Conservation (phyloP, 2,329 filamentous ascomycete species). For the Metarhizium rileyi region DNA sequence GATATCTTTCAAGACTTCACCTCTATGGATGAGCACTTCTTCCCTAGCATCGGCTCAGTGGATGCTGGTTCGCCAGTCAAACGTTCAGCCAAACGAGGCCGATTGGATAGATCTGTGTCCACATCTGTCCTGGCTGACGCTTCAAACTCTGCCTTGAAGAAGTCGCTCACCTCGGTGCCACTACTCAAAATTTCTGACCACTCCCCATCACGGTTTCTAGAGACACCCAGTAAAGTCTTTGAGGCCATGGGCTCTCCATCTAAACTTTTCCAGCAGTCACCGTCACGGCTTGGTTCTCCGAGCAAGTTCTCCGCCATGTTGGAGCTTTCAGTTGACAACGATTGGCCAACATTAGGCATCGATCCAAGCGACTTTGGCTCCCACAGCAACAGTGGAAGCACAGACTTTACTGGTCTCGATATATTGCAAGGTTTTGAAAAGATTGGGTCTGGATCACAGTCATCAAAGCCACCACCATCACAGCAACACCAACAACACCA, state of each 20-base stretch:
- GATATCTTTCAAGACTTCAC: slow-evolving; percentile 47
- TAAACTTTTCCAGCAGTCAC: slow-evolving; percentile 34
- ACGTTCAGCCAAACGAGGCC: slow-evolving; percentile 47
- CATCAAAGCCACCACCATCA: slow-evolving; percentile 15
- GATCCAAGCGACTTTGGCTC: slow-evolving; percentile 30
- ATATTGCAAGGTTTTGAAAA: slow-evolving; percentile 68
- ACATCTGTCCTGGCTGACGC: slow-evolving; percentile 53
- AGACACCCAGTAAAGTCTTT: slow-evolving; percentile 50
- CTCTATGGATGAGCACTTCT: slow-evolving; percentile 18
- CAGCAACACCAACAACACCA: no score
- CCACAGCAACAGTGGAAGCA: slow-evolving; percentile 40
- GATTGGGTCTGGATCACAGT: slow-evolving; percentile 46
- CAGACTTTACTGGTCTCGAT: slow-evolving; percentile 54
- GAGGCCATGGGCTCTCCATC: slow-evolving; percentile 46
- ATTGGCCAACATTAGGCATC: slow-evolving; percentile 26
- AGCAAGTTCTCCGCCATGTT: slow-evolving; percentile 34
- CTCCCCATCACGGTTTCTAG: slow-evolving; percentile 29
- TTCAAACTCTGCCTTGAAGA: slow-evolving; percentile 42
- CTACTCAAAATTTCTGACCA: slow-evolving; percentile 38
- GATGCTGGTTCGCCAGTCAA: slow-evolving; percentile 58
- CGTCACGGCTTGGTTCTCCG: slow-evolving; percentile 33
- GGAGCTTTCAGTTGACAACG: slow-evolving; percentile 27
- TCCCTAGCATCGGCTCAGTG: slow-evolving; percentile 33
- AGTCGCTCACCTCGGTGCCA: slow-evolving; percentile 40
- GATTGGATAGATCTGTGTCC: slow-evolving; percentile 54